A percentile compares a stretch with the other conserved stretches of the same genome.
These are phyloP conservation scores for Rhodotorula babjevae DNA, from an alignment of 768 basidiomycete genomes.

Conservation along the genomic window DNA sequence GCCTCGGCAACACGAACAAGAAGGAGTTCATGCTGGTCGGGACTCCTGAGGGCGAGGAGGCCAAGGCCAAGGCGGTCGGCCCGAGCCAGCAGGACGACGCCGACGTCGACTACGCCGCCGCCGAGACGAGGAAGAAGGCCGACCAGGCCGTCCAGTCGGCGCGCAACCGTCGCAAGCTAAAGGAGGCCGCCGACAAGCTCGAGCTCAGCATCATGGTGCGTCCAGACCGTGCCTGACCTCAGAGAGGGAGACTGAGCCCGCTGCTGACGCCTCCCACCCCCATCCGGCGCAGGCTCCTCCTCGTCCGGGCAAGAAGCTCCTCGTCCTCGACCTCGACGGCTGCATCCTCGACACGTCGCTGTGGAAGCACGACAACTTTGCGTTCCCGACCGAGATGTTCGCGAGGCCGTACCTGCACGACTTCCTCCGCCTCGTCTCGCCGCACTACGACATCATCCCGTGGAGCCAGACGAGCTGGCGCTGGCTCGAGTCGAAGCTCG, in stretches of 20 bases:
- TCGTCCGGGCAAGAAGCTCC: conserved; percentile 68
- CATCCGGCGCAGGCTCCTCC: conserved; percentile 55
- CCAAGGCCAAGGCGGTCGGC: conserved; percentile 69
- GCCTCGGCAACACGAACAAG: conserved; percentile 10
- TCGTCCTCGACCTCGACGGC: conserved; percentile 56
- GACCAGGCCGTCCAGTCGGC: conserved; percentile 61
- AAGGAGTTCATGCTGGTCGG: conserved; percentile 64
- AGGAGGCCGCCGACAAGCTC: conserved; percentile 64
- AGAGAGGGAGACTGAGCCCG: too few relatives aligned
- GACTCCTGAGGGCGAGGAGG: conserved; percentile 76
- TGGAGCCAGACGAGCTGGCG: conserved; percentile 85
- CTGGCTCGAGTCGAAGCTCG: conserved; percentile 81
- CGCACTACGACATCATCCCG: conserved; percentile 70
- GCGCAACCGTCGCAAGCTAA: conserved; percentile 74
- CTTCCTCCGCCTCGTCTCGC: conserved; percentile 73
- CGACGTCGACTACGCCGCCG: conserved; percentile 67
- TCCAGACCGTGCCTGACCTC: too few relatives aligned
- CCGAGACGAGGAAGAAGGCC: conserved; percentile 53
- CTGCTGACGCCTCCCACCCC: not conserved
- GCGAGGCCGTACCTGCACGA: conserved; percentile 76
- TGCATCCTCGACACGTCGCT: conserved; percentile 53
- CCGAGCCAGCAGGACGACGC: conserved; percentile 66
- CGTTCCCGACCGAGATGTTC: conserved; percentile 55
- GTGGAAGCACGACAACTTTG: conserved; percentile 10
- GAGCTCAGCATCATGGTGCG: conserved; percentile 60